phyloP scores from a whole-genome alignment of 345 rosid species.

The Corchorus olitorius region DNA sequence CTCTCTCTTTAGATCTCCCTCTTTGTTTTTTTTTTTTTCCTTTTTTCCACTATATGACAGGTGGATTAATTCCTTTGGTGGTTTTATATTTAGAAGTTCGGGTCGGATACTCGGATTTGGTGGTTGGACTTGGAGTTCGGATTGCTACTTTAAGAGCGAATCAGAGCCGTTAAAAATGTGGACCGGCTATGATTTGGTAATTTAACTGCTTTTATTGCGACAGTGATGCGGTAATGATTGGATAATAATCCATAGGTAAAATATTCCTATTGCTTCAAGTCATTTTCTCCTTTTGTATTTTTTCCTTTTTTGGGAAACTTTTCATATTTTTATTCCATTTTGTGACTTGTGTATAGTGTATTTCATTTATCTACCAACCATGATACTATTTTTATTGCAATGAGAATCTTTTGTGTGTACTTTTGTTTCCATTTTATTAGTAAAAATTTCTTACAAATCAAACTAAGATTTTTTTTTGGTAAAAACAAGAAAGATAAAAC shows the following conservation, averaged over 20 bases:
- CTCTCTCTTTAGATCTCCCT: conserved; percentile 22
- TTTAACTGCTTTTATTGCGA: not conserved
- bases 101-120: conserved; percentile 6
- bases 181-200: not conserved
- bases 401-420: no score
- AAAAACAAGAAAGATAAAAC: no score
- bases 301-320: not conserved
- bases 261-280: not conserved
- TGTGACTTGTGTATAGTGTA: no score
- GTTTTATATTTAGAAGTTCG: conserved; percentile 1
- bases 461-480: no score
- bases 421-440: no score
- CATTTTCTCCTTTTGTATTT: not conserved
- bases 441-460: no score
- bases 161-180: conserved; percentile 11
- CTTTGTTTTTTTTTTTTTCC: not conserved
- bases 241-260: not conserved
- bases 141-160: not conserved
- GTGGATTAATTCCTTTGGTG: not conserved
- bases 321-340: no score
- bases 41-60: not conserved
- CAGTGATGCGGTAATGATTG: not conserved
- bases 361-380: no score
- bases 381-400: no score
- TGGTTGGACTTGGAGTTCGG: not conserved